Evolutionary conservation across 257 asterid species (phyloP).

Genomic region (Nicotiana benthamiana): DNA sequence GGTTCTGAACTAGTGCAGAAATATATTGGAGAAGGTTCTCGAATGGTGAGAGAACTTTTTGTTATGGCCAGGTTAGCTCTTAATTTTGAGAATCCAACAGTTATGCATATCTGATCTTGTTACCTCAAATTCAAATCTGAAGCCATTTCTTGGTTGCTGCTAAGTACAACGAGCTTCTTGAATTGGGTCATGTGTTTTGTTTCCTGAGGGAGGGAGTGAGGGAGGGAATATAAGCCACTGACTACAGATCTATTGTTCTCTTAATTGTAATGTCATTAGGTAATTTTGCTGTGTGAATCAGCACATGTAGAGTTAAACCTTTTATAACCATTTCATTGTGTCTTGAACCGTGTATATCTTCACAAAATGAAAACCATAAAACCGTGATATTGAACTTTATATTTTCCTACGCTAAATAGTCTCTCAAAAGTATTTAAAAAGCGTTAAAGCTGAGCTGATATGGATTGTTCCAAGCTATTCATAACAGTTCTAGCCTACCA

Average conservation of each 20-base stretch:
- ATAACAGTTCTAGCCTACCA: neutral
- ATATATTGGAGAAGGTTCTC: constrained; percentile 74
- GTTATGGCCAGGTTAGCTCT: constrained; percentile 81
- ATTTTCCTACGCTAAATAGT: neutral
- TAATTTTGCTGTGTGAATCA: neutral
- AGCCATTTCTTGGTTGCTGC: neutral
- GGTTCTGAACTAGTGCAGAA: constrained; percentile 70
- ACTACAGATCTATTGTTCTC: neutral
- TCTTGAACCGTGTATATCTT: neutral
- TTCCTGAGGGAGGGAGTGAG: neutral
- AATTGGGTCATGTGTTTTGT: neutral
- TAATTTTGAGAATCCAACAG: neutral
- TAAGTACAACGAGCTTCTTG: neutral
- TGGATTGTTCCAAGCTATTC: too few species aligned
- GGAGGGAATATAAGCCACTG: too few species aligned
- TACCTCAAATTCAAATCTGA: neutral
- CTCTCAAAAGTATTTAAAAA: too few species aligned
- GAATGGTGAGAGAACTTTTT: constrained; percentile 92
- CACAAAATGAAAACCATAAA: too few species aligned
- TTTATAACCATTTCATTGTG: neutral
- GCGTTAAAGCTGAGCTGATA: too few species aligned
- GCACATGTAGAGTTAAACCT: neutral
- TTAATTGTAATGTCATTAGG: too few species aligned
- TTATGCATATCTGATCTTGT: neutral
- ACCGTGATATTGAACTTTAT: too few species aligned